Base-by-base conservation (phyloP, 257 asterid species). In the Solanum piurae region DNA sequence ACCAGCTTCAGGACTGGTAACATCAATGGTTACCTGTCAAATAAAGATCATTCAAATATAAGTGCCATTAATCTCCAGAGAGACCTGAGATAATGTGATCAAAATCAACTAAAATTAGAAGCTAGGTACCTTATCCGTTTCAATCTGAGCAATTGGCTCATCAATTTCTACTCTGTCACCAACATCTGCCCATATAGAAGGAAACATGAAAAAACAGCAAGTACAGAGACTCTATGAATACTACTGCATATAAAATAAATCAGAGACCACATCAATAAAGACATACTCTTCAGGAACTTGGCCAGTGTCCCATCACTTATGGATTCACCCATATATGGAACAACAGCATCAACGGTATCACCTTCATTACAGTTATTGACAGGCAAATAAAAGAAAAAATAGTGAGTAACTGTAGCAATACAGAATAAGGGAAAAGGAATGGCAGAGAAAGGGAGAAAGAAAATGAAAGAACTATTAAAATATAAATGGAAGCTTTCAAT, bases 1-100 rank as follows among this genome's bases (percentile, higher is more conserved):
- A 86, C 99, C 99, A 27, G 99, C 96, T 94, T 95, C 99, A 88
- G 99, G 99, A 91, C 99, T 96, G 88, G 93, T 91, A 88, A 97
- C 99, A 92, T 97, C 99, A 86, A 97, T 97, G 29, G 99, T 96
- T 86, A 97, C 99, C 99, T 97, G 92, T 79, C 69, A 77, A 80
- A 89, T 85, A 88, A 88, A 42, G 7, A 34, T 29, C 89, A 89
- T 18, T 71, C 87, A 85, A 90, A 33, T 52, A 40, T 38, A 76
- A 66, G 55, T 9, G 44, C 8, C 49, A 49, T 62, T n/a, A 75
- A 62, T 80, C 89, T 46, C 83, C 20, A 21, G 34, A 18, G 49
- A 87, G 82, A 31, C 20, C 64, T 34, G 33, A 49, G 87, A 69
- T 34, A 86, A 23, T 38, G 52, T 55, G 64, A 37, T 71, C 33